phyloP scores from a whole-genome alignment of 495 filamentous ascomycete species.

The Aspergillus taichungensis region DNA sequence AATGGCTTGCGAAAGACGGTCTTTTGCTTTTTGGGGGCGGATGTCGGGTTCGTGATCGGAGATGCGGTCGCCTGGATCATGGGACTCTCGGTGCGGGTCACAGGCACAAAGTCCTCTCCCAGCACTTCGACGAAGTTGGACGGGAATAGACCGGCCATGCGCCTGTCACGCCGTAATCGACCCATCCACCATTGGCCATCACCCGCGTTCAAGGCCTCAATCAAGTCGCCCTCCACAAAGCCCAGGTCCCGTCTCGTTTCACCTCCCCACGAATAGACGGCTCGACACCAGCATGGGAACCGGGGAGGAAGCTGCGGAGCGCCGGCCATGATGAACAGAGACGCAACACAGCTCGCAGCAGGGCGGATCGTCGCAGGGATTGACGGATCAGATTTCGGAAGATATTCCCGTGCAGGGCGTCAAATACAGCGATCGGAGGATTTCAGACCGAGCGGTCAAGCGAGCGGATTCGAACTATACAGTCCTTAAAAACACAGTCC shows the following conservation, averaged over 20 bases:
- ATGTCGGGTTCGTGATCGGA: slow-evolving; percentile 39
- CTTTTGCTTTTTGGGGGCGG: slow-evolving; percentile 41
- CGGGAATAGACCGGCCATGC: slow-evolving; percentile 85
- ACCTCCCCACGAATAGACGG: slow-evolving; percentile 94
- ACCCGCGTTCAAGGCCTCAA: slow-evolving; percentile 95
- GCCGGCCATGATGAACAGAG: slow-evolving; percentile 40
- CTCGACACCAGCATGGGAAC: slow-evolving; percentile 94
- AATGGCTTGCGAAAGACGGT: slow-evolving; percentile 45
- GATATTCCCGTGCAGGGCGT: too few species aligned
- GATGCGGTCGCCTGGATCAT: slow-evolving; percentile 34
- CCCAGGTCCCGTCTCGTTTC: slow-evolving; percentile 92
- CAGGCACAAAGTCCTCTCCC: slow-evolving; percentile 71
- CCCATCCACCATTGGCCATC: slow-evolving; percentile 99
- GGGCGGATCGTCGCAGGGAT: too few species aligned
- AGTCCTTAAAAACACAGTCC: neutral
- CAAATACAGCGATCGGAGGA: neutral
- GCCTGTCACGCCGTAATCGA: slow-evolving; percentile 72
- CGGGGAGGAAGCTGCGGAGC: slow-evolving; percentile 65
- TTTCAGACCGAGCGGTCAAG: neutral
- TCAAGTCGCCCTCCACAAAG: slow-evolving; percentile 94
- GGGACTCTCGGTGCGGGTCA: slow-evolving; percentile 69
- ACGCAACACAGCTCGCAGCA: too few species aligned
- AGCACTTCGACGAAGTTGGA: slow-evolving; percentile 95
- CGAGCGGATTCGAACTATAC: neutral
- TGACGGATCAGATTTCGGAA: too few species aligned